phyloP scores from a whole-genome alignment of 495 filamentous ascomycete species.

The Astrothelium macrocarpum region DNA sequence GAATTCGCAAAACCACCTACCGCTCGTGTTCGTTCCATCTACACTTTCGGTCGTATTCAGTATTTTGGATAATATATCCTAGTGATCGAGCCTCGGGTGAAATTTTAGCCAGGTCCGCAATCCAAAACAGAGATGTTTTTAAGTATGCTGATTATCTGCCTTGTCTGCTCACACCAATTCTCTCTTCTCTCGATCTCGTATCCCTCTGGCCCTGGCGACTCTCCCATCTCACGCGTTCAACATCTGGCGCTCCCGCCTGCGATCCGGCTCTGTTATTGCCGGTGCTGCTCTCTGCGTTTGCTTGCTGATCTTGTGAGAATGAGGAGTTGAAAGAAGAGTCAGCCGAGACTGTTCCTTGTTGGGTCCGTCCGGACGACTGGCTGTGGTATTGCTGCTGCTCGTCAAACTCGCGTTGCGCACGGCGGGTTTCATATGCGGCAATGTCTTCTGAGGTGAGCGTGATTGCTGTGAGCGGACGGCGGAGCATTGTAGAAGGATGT shows the following conservation, averaged over 20 bases:
- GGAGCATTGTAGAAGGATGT: too few species aligned
- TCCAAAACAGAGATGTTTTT: neutral
- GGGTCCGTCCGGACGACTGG: neutral
- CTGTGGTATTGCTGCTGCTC: neutral
- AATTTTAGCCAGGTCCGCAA: too few species aligned
- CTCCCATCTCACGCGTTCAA: neutral
- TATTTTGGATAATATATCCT: too few species aligned
- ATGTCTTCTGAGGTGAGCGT: conserved; percentile 14
- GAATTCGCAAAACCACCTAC: too few species aligned
- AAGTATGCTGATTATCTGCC: neutral
- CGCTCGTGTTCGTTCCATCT: too few species aligned
- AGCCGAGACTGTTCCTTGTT: neutral
- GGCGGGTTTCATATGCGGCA: conserved; percentile 10
- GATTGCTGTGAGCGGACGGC: conserved; percentile 11
- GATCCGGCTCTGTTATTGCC: neutral
- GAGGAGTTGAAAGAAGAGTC: neutral
- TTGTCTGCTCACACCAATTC: neutral
- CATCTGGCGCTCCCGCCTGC: neutral
- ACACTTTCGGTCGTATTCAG: too few species aligned
- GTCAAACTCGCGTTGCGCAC: neutral
- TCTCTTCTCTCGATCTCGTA: neutral
- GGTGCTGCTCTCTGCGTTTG: neutral
- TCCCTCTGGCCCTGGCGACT: neutral
- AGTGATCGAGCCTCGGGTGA: too few species aligned
- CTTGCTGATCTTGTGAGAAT: neutral